Base-by-base conservation (phyloP, 202 grass and related monocot genomes). In the Carex sylvatica region DNA sequence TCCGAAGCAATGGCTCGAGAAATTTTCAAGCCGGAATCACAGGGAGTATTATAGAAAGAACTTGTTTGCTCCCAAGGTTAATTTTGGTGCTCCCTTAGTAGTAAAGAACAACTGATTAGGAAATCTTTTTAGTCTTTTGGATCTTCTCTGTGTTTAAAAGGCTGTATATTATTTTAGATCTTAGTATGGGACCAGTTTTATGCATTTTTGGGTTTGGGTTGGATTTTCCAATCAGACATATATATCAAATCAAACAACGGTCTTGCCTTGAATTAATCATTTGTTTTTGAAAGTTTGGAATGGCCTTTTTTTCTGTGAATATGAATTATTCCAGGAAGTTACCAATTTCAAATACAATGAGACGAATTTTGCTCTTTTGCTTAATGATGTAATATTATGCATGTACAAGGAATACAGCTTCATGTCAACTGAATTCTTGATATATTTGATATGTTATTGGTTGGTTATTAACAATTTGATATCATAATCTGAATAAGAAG, bases 1-100 rank as follows among this genome's bases (percentile, higher is more conserved):
- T 80, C 95, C 92, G 16, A 98, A 98, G 67, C 83, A 93, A 87
- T 98, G 95, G 92, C 92, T 98, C 40, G 92, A 95, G 61, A 87
- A 89, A 80, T 90, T 93, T 81, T 98, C 88, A 80, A 91, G 85
- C 80, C 87, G 87, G 78, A 83, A 15, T 69, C 81, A 63, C 61
- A 91, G 68, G 77, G 88, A 89, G 53, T 55, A 60, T 83, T 94
- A 70, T 30, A 87, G 84, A 62, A 81, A 87, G 81, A 88, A 82
- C 49, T 88, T 84, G 51, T 65, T 83, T 58, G 35, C 51, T 77
- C 51, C 74, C 19, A 87, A 70, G 58, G 44, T 23, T 61, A 55
- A 77, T 80, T 80, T 47, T 14, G 78, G 78, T 9, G 22, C 49
- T 65, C 78, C 40, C 10, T 28, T 64, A 6, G 20, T 35, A 63